These are phyloP conservation scores for Suillus placidus DNA, from an alignment of 768 basidiomycete species.

Conservation along the genomic window DNA sequence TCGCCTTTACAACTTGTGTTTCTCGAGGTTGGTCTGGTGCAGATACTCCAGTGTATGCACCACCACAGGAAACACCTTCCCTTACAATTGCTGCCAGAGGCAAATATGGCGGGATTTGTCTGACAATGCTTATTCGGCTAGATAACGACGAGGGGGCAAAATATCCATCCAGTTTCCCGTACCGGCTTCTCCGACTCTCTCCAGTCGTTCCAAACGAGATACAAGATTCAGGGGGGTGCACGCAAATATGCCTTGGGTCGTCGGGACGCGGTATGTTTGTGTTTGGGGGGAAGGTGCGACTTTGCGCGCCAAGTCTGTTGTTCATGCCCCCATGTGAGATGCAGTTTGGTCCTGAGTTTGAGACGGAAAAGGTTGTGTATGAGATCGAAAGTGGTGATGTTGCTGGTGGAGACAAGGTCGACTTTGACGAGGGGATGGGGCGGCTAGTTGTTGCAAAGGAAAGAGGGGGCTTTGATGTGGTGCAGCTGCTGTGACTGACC, in stretches of 20 bases:
- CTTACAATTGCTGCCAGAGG: conserved; percentile 27
- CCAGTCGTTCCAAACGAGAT: conserved; percentile 11
- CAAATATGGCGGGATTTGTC: conserved; percentile 18
- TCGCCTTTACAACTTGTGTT: conserved; percentile 31
- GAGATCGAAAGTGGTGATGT: conserved; percentile 10
- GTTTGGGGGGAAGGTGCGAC: conserved; percentile 23
- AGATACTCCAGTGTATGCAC: neutral
- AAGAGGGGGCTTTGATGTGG: conserved; percentile 30
- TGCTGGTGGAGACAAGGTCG: conserved; percentile 24
- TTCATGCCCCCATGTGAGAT: conserved; percentile 31
- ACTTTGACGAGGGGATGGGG: conserved; percentile 37
- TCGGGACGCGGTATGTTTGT: conserved; percentile 33
- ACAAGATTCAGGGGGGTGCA: conserved; percentile 14
- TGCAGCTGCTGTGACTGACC: conserved; percentile 18
- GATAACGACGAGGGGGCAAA: neutral
- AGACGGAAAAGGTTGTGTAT: conserved; percentile 23
- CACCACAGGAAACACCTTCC: conserved; percentile 12
- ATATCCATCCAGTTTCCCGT: conserved; percentile 19
- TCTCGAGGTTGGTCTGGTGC: conserved; percentile 11
- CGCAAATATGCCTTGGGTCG: conserved; percentile 23
- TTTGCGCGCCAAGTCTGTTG: conserved; percentile 24
- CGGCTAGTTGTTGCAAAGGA: conserved; percentile 30
- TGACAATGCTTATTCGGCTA: conserved; percentile 29
- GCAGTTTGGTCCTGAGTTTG: conserved; percentile 32
- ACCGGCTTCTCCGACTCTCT: conserved; percentile 20